A percentile compares a stretch with the other conserved stretches of the same genome.
Evolutionary conservation across 2,329 filamentous ascomycete species (phyloP).

Genomic region (Sporothrix curviconia): DNA sequence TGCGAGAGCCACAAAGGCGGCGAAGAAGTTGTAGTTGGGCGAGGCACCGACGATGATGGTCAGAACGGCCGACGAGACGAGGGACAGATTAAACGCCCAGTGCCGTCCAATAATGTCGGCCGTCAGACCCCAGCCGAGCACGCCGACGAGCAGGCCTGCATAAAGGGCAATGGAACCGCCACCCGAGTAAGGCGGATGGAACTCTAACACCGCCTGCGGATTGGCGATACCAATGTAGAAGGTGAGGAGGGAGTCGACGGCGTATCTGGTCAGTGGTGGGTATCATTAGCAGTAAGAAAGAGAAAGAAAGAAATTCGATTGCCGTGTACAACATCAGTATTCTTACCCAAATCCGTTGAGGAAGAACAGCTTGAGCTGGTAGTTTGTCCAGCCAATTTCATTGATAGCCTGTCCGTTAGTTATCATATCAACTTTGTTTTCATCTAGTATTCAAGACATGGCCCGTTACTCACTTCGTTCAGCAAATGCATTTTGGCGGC

Average conservation of each 20-base stretch:
- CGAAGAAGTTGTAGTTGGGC: constrained; percentile 7
- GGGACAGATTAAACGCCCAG: constrained; percentile 1
- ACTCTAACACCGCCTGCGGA: not conserved
- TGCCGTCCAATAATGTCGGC: constrained; percentile 4
- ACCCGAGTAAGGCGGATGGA: not conserved
- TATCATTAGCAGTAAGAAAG: not conserved
- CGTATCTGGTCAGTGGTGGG: not conserved
- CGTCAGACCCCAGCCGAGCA: constrained; percentile 1
- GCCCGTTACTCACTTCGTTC: not conserved
- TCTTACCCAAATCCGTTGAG: constrained; percentile 1
- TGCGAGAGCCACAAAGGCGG: constrained; percentile 4
- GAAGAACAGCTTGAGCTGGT: constrained; percentile 1
- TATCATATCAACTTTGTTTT: not conserved
- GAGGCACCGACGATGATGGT: constrained; percentile 1
- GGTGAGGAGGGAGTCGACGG: constrained; percentile 1
- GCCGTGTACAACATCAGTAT: too few species aligned
- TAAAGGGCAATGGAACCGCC: not conserved
- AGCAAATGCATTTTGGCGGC: constrained; percentile 6
- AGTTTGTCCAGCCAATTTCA: constrained; percentile 5
- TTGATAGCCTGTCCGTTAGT: constrained; percentile 1
- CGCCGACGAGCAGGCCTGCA: constrained; percentile 2
- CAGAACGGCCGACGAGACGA: not conserved
- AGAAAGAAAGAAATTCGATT: too few species aligned
- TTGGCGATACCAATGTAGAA: constrained; percentile 5
- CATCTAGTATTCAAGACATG: not conserved